Percentiles rank a stretch among this genome's conserved stretches.
Evolutionary conservation across 345 rosid species (phyloP).

Genomic region (Rhodomyrtus tomentosa): DNA sequence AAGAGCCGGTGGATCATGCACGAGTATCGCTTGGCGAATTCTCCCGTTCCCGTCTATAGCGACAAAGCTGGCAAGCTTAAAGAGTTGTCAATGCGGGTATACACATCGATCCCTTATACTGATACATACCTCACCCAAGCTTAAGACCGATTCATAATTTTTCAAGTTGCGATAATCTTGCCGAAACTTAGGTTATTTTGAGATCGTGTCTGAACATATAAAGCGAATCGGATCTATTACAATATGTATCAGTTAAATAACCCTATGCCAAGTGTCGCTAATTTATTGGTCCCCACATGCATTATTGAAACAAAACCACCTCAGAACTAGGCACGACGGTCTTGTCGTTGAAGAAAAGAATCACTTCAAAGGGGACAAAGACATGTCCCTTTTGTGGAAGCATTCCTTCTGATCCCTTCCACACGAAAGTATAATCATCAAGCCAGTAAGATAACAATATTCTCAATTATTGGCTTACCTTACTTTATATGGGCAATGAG

Average conservation of each 20-base stretch:
- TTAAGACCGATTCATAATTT: neutral
- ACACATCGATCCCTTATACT: neutral
- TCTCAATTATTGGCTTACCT: neutral
- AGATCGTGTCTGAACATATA: neutral
- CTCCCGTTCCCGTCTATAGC: conserved; percentile 3
- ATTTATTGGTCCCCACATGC: neutral
- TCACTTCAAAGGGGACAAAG: neutral
- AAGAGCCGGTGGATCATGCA: conserved; percentile 97
- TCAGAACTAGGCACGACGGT: neutral
- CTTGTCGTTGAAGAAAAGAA: neutral
- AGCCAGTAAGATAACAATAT: neutral
- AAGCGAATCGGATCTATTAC: neutral
- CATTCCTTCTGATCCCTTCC: neutral
- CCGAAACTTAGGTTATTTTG: neutral
- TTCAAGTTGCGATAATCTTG: neutral
- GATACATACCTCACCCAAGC: neutral
- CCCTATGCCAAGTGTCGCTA: neutral
- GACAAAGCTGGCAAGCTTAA: conserved; percentile 22
- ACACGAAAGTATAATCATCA: neutral
- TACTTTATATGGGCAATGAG: neutral
- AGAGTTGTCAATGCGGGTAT: conserved; percentile 76
- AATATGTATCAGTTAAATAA: neutral
- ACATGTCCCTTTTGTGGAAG: neutral
- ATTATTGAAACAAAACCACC: neutral
- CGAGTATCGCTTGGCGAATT: conserved; percentile 62